phyloP scores from a whole-genome alignment of 257 asterid genomes.

The Ophiorrhiza pumila region DNA sequence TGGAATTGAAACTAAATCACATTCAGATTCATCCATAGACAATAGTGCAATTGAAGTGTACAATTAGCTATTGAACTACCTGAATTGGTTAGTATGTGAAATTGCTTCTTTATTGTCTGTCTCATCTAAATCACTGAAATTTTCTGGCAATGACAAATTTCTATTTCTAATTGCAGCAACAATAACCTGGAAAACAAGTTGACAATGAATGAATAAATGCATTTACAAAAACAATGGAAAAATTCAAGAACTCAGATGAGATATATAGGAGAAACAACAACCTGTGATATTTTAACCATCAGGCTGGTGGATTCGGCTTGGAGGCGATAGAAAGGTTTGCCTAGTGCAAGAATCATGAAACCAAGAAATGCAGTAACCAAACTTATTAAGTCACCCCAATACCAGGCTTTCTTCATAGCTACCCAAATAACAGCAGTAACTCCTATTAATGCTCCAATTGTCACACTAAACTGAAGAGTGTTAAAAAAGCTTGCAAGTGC shows the following conservation, averaged over 20 bases:
- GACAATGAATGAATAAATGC: too few species aligned
- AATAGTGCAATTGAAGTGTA: too few species aligned
- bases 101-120: neutral
- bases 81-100: constrained; percentile 15
- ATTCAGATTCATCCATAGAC: too few species aligned
- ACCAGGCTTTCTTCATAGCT: constrained; percentile 47
- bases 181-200: constrained; percentile 38
- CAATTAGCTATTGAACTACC: constrained; percentile 3
- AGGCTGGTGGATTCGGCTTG: constrained; percentile 34
- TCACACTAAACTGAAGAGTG: constrained; percentile 39
- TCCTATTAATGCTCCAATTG: constrained; percentile 47
- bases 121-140: constrained; percentile 9
- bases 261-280: too few species aligned
- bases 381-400: constrained; percentile 49
- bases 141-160: constrained; percentile 26
- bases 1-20: neutral
- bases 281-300: constrained; percentile 39
- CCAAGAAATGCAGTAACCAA: constrained; percentile 32
- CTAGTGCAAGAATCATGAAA: constrained; percentile 37
- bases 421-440: constrained; percentile 53
- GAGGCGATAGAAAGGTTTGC: constrained; percentile 39
- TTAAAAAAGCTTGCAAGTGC: constrained; percentile 49
- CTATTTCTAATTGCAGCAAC: constrained; percentile 33
- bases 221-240: too few species aligned
- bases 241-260: too few species aligned